A percentile compares a stretch with the other conserved stretches of the same genome.
These are phyloP conservation scores for Dictyostelium intermedium DNA, from an alignment of 78 protist genomes.

Conservation along the genomic window DNA sequence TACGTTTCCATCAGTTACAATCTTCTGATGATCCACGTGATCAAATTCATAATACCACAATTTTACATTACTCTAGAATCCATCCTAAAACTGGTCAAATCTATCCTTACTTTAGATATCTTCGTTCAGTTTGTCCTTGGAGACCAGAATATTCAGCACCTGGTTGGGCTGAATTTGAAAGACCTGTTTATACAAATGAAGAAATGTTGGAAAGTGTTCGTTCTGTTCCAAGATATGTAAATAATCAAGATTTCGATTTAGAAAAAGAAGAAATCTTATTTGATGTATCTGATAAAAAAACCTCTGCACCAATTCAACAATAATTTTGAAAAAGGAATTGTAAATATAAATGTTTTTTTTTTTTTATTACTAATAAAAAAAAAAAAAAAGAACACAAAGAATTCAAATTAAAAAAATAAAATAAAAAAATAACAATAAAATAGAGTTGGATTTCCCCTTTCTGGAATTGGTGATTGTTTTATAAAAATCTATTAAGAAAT, in stretches of 20 bases:
- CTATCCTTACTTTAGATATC: conserved; percentile 69
- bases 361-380: no score
- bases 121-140: conserved; percentile 83
- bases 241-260: conserved; percentile 8
- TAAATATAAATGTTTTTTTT: no score
- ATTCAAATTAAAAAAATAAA: no score
- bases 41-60: conserved; percentile 78
- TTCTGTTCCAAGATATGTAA: conserved; percentile 78
- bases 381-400: no score
- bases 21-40: conserved; percentile 64
- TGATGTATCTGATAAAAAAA: background rate
- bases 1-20: conserved; percentile 77
- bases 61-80: conserved; percentile 79
- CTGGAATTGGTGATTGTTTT: no score
- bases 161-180: conserved; percentile 83
- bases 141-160: conserved; percentile 79
- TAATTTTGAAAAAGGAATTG: background rate
- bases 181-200: conserved; percentile 73
- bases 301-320: background rate
- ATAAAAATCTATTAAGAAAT: no score
- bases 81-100: conserved; percentile 83
- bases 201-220: conserved; percentile 77
- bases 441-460: no score
- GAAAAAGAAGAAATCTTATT: conserved; percentile 10
- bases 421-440: no score